Evolutionary conservation across 208 protist genomes (phyloP).

Genomic region (Trypanosoma boissoni): DNA sequence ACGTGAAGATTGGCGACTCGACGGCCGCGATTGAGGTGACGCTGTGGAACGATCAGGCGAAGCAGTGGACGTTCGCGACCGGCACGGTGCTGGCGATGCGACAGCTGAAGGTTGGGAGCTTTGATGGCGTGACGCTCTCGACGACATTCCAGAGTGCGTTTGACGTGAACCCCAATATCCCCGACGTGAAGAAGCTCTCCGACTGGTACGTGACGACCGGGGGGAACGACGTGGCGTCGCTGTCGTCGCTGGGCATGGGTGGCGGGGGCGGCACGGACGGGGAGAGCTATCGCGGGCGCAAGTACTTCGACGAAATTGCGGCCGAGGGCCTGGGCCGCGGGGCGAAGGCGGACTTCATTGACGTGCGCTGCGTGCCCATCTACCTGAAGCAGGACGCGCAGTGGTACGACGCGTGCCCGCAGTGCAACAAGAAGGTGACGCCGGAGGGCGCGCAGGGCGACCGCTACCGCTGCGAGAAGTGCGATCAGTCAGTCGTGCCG

Average conservation of each 20-base stretch:
- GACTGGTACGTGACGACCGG: constrained; percentile 86
- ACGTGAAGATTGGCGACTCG: constrained; percentile 74
- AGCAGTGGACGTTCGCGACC: constrained; percentile 46
- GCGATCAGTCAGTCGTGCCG: constrained; percentile 64
- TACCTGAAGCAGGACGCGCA: constrained; percentile 90
- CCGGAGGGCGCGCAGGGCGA: constrained; percentile 72
- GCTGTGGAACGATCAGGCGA: constrained; percentile 87
- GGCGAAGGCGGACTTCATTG: constrained; percentile 81
- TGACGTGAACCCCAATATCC: constrained; percentile 77
- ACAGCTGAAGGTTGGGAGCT: constrained; percentile 83
- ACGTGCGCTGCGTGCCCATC: constrained; percentile 85
- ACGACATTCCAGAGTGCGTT: constrained; percentile 81
- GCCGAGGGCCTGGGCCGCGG: constrained; percentile 72
- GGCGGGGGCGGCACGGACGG: constrained; percentile 18
- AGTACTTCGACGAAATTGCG: constrained; percentile 83
- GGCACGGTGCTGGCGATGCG: constrained; percentile 83
- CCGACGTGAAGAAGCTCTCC: constrained; percentile 81
- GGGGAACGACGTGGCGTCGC: constrained; percentile 70
- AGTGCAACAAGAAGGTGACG: constrained; percentile 91
- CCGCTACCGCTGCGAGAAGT: constrained; percentile 89
- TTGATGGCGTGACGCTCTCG: constrained; percentile 83
- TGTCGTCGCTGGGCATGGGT: constrained; percentile 54
- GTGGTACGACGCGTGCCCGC: constrained; percentile 91
- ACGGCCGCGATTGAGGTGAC: constrained; percentile 85
- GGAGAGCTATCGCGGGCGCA: constrained; percentile 76